Percentiles rank a stretch among this genome's conserved stretches.
phyloP scores from a whole-genome alignment of 2,329 filamentous ascomycete species.

The Neophaeococcomyces aloes region DNA sequence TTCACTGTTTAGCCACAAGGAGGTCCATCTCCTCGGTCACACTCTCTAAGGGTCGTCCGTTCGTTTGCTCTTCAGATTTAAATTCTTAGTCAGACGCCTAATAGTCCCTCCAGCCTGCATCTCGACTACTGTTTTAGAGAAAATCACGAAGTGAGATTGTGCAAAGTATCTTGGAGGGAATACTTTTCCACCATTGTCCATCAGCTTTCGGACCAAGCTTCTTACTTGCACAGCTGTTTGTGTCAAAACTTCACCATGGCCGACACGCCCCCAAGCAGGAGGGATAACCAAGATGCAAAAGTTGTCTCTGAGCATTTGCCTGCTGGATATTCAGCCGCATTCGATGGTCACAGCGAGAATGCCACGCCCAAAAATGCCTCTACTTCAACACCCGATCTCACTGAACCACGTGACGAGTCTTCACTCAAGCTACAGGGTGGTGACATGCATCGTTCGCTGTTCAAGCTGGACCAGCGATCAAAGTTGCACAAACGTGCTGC shows the following conservation, averaged over 20 bases:
- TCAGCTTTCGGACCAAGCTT: not conserved
- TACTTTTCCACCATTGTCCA: not conserved
- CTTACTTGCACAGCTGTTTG: not conserved
- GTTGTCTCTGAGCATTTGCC: conserved; percentile 17
- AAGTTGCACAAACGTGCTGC: conserved; percentile 48
- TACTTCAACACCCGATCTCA: conserved; percentile 3
- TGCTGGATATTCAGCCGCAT: conserved; percentile 16
- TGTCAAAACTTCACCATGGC: conserved; percentile 10
- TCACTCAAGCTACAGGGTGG: conserved; percentile 64
- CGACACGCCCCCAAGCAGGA: conserved; percentile 10
- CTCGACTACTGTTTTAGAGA: not conserved
- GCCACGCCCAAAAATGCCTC: conserved; percentile 2
- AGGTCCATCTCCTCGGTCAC: too few species aligned
- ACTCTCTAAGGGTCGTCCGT: too few species aligned
- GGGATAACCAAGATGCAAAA: conserved; percentile 13
- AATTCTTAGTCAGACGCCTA: too few species aligned
- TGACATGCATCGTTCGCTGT: conserved; percentile 68
- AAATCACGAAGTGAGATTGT: not conserved
- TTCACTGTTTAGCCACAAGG: too few species aligned
- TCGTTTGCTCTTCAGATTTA: too few species aligned
- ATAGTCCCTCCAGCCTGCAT: not conserved
- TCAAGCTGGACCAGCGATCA: conserved; percentile 56
- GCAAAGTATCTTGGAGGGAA: not conserved
- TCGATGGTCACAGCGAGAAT: conserved; percentile 10
- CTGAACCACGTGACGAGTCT: conserved; percentile 38